phyloP scores from a whole-genome alignment of 257 asterid species.

The Plectranthus barbatus region DNA sequence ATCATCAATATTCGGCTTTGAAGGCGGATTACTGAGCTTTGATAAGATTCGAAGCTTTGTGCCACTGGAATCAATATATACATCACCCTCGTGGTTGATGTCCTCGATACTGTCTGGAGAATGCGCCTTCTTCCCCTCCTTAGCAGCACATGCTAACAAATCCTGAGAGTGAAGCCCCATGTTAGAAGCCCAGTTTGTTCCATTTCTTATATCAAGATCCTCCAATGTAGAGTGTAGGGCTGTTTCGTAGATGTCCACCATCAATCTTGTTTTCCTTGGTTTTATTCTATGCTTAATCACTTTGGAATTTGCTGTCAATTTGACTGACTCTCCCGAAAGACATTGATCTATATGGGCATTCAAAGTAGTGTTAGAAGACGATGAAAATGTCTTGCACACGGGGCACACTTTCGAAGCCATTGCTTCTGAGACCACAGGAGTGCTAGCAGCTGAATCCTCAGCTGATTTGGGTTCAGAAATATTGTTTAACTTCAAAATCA shows the following conservation, averaged over 20 bases:
- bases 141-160: conserved; percentile 22
- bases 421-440: conserved; percentile 40
- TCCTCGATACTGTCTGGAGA: conserved; percentile 31
- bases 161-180: conserved; percentile 30
- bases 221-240: conserved; percentile 67
- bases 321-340: conserved; percentile 64
- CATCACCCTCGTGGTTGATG: conserved; percentile 45
- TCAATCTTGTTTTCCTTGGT: conserved; percentile 57
- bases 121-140: conserved; percentile 19
- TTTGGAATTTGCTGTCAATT: conserved; percentile 36
- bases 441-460: conserved; percentile 32
- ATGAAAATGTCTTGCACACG: conserved; percentile 84
- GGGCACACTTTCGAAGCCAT: conserved; percentile 96
- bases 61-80: conserved; percentile 74
- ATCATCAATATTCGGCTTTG: conserved; percentile 24
- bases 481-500: conserved; percentile 41
- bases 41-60: conserved; percentile 75
- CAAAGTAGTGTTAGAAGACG: conserved; percentile 91
- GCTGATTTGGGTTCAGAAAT: conserved; percentile 28
- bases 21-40: conserved; percentile 35
- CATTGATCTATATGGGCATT: conserved; percentile 97
- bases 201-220: conserved; percentile 90
- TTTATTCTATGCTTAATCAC: conserved; percentile 63
- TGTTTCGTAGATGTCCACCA: conserved; percentile 70
- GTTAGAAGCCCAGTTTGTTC: conserved; percentile 69